phyloP scores from a whole-genome alignment of 768 basidiomycete genomes.

The Mycena vitilis region DNA sequence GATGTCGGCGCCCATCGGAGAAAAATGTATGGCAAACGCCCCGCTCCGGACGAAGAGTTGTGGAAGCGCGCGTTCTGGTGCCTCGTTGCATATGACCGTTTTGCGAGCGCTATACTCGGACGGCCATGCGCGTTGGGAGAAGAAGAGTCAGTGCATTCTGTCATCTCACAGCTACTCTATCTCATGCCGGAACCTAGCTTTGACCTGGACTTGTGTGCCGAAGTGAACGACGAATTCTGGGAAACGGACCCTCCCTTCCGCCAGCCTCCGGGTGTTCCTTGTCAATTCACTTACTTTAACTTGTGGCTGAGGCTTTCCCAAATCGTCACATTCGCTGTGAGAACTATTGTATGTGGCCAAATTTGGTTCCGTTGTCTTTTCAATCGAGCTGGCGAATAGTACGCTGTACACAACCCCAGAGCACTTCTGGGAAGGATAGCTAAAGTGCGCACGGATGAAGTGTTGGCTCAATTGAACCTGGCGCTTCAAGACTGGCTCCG shows the following conservation, averaged over 20 bases:
- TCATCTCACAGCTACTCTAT: not conserved
- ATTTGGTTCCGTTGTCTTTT: constrained; percentile 14
- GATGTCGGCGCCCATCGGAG: constrained; percentile 84
- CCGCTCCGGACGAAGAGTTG: constrained; percentile 70
- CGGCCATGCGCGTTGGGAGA: constrained; percentile 67
- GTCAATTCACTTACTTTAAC: constrained; percentile 70
- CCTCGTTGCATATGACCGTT: constrained; percentile 69
- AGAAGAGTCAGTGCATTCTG: constrained; percentile 66
- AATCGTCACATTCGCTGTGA: constrained; percentile 75
- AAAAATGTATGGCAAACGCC: constrained; percentile 60
- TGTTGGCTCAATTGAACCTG: constrained; percentile 74
- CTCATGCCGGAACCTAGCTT: constrained; percentile 62
- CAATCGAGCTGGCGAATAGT: constrained; percentile 52
- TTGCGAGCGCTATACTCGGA: constrained; percentile 65
- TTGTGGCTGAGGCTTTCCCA: constrained; percentile 73
- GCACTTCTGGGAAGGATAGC: constrained; percentile 63
- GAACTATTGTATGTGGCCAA: constrained; percentile 67
- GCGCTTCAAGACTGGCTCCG: constrained; percentile 81
- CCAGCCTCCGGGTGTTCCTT: constrained; percentile 73
- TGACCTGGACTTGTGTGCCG: constrained; percentile 83
- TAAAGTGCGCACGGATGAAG: constrained; percentile 64
- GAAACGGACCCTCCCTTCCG: constrained; percentile 68
- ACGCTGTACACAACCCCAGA: constrained; percentile 77
- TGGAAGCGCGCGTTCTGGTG: constrained; percentile 84
- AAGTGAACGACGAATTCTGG: constrained; percentile 89